These are phyloP conservation scores for Acer saccharum DNA, from an alignment of 345 rosid genomes.

Conservation along the genomic window DNA sequence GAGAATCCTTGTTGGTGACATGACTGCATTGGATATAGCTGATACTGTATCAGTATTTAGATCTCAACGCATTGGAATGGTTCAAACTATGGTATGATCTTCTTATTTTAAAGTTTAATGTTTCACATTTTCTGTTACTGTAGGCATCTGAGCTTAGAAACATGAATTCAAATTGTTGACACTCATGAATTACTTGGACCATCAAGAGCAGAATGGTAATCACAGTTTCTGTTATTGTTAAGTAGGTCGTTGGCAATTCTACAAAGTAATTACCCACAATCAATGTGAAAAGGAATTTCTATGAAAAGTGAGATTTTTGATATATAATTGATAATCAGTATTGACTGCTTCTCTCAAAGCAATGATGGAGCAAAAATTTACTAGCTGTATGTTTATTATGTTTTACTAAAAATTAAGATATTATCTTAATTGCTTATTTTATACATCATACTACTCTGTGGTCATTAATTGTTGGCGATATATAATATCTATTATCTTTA, in stretches of 20 bases:
- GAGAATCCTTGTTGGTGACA: slow-evolving; percentile 85
- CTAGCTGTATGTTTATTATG: background rate
- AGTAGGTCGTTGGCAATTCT: slow-evolving; percentile 7
- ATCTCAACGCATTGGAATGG: slow-evolving; percentile 91
- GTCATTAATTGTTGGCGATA: background rate
- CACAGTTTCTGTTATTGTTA: background rate
- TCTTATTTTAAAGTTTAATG: slow-evolving; percentile 11
- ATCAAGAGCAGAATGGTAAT: background rate
- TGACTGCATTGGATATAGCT: slow-evolving; percentile 79
- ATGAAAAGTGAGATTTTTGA: background rate
- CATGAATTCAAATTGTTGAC: slow-evolving; percentile 14
- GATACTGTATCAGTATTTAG: slow-evolving; percentile 66
- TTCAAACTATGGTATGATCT: slow-evolving; percentile 78
- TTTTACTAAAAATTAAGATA: background rate
- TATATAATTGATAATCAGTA: too few relatives aligned
- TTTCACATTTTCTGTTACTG: slow-evolving; percentile 3
- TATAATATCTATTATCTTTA: background rate
- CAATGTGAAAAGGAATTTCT: background rate
- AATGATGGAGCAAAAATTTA: background rate
- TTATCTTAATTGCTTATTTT: background rate
- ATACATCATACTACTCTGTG: background rate
- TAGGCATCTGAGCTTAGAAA: background rate
- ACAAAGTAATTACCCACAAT: background rate
- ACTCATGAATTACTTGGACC: background rate
- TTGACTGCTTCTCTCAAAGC: background rate